A percentile compares a stretch with the other conserved stretches of the same genome.
Evolutionary conservation across 345 rosid genomes (phyloP).

Genomic region (Syzygium oleosum): DNA sequence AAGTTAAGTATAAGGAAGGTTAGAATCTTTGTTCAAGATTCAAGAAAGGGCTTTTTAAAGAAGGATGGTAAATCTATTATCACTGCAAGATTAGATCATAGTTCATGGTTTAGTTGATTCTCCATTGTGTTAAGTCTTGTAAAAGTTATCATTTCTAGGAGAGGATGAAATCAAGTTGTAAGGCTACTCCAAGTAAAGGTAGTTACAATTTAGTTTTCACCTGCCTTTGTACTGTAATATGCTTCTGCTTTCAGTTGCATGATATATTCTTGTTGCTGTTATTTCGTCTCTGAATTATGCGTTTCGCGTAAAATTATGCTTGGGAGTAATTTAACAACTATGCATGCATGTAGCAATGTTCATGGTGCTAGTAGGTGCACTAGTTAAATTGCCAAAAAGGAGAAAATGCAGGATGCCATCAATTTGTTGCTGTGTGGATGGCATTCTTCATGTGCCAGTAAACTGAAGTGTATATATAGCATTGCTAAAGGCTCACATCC

Average conservation of each 20-base stretch:
- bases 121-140: constrained; percentile 19
- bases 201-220: not conserved
- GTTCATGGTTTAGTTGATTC: constrained; percentile 26
- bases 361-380: not conserved
- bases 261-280: not conserved
- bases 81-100: constrained; percentile 20
- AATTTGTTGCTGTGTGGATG: not conserved
- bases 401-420: not conserved
- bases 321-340: not conserved
- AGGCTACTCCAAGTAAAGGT: constrained; percentile 12
- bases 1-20: constrained; percentile 23
- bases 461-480: not conserved
- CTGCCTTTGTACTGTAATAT: not conserved
- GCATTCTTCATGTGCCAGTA: not conserved
- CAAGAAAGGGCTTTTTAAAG: constrained; percentile 3
- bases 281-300: not conserved
- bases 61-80: constrained; percentile 14
- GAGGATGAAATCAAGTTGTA: constrained; percentile 9
- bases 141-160: constrained; percentile 13
- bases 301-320: not conserved
- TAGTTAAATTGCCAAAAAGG: not conserved
- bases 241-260: not conserved
- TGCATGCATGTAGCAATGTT: not conserved
- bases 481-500: not conserved
- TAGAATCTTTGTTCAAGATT: not conserved